Base-by-base conservation (phyloP, 345 rosid genomes). In the Ceriops decandra region DNA sequence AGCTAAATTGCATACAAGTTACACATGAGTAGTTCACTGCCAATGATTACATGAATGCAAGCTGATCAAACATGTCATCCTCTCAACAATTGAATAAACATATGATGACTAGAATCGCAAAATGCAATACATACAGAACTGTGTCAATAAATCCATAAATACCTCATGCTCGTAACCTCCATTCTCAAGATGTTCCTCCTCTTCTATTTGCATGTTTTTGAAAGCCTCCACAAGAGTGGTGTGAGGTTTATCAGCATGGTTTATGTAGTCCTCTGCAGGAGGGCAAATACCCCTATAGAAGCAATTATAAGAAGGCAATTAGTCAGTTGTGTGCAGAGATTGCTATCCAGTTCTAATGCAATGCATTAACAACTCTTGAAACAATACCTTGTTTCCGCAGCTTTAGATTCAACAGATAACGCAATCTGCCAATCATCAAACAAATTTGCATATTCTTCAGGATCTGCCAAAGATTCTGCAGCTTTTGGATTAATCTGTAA, bases 351-450 rank as follows among this genome's bases (percentile, higher is more conserved):
- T 56, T 56, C 59, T 24, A 56, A 56, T 21, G 31, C 26, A 9
- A 27, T 56, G 59, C 19, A 56, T 21, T 21, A 24, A 53, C 26
- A 24, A 56, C 28, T 27, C 47, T 27, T 20, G 31, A 9, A 53
- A 13, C 27, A 63, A 53, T 80, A 95, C 99, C 99, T 86, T 69
- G 86, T 77, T 82, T 84, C 98, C 58, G 85, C 83, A 79, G 72
- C 82, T 82, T 63, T 92, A 71, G 89, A 81, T 79, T 95, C 99
- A 5, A 95, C 84, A 57, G 98, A 87, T 64, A 92, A 85, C 52
- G 96, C 92, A 70, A 90, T 84, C 85, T 92, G 97, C 99, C 98
- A 90, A 86, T 95, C 96, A 63, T 95, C 98, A 85, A 95, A 95
- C 74, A 95, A 67, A 82, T 95, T 95, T 61, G 98, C 81, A 79